A percentile compares a stretch with the other conserved stretches of the same genome.
phyloP scores from a whole-genome alignment of 1,139 yeast genomes.

The Zygosaccharomyces pseudobailii region DNA sequence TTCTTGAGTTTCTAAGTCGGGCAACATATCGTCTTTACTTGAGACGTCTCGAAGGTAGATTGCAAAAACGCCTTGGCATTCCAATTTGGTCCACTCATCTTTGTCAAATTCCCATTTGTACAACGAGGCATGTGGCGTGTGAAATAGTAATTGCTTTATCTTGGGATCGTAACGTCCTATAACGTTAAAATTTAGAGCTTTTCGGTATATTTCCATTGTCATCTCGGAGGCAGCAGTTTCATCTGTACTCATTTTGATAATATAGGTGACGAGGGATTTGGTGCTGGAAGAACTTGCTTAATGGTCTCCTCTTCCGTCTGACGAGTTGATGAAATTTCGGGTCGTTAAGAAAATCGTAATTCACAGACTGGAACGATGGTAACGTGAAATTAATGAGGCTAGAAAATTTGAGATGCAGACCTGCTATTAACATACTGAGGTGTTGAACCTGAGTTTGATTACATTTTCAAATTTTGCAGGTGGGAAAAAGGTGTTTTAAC shows the following conservation, averaged over 20 bases:
- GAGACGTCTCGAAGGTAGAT: slow-evolving; percentile 59
- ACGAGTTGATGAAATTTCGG: not conserved
- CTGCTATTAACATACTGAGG: no score
- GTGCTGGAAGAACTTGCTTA: not conserved
- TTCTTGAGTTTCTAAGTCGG: slow-evolving; percentile 15
- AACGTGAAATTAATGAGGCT: no score
- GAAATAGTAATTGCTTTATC: slow-evolving; percentile 66
- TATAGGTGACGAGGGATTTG: not conserved
- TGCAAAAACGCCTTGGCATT: slow-evolving; percentile 76
- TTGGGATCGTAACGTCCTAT: slow-evolving; percentile 79
- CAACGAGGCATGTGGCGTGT: slow-evolving; percentile 64
- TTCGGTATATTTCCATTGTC: slow-evolving; percentile 52
- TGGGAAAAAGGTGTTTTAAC: no score
- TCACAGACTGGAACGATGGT: no score
- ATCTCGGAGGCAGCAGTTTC: slow-evolving; percentile 21
- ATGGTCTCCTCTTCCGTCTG: not conserved
- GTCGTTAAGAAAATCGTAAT: not conserved
- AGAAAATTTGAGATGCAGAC: no score
- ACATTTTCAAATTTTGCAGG: no score
- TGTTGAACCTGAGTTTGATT: no score
- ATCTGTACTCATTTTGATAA: slow-evolving; percentile 8
- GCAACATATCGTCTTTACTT: slow-evolving; percentile 20
- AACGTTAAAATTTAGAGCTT: slow-evolving; percentile 73
- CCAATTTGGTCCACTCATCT: slow-evolving; percentile 71
- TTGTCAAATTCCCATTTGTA: slow-evolving; percentile 61